phyloP scores from a whole-genome alignment of 768 basidiomycete genomes.

The Suillus ampliporus region DNA sequence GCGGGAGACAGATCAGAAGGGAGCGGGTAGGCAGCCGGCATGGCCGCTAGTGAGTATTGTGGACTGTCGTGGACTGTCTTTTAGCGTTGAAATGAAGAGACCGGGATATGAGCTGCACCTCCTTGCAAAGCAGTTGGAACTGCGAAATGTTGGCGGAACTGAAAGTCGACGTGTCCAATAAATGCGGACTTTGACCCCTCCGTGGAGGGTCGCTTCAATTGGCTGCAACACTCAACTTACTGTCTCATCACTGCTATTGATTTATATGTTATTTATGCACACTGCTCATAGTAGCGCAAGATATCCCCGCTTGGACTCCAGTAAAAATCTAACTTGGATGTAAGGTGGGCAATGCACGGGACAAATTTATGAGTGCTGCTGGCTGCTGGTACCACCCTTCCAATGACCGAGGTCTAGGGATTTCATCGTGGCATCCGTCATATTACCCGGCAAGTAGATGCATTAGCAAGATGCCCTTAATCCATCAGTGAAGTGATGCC shows the following conservation, averaged over 20 bases:
- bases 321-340: not conserved
- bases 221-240: not conserved
- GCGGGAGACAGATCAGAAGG: conserved; percentile 71
- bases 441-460: not conserved
- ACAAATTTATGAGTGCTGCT: not conserved
- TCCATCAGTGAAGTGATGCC: not conserved
- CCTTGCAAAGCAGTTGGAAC: not conserved
- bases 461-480: not conserved
- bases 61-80: conserved; percentile 8
- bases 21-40: conserved; percentile 76
- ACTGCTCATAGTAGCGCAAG: not conserved
- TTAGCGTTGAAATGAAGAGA: conserved; percentile 8
- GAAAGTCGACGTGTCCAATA: conserved; percentile 30
- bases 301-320: not conserved
- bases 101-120: not conserved
- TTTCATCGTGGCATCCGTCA: not conserved
- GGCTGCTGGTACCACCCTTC: not conserved
- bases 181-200: conserved; percentile 8
- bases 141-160: conserved; percentile 7
- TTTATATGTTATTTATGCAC: not conserved
- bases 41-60: conserved; percentile 47
- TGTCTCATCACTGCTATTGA: not conserved
- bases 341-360: not conserved
- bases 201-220: not conserved
- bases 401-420: not conserved